These are phyloP conservation scores for Spinacia oleracea DNA, from an alignment of 179 eudicot genomes.

Conservation along the genomic window DNA sequence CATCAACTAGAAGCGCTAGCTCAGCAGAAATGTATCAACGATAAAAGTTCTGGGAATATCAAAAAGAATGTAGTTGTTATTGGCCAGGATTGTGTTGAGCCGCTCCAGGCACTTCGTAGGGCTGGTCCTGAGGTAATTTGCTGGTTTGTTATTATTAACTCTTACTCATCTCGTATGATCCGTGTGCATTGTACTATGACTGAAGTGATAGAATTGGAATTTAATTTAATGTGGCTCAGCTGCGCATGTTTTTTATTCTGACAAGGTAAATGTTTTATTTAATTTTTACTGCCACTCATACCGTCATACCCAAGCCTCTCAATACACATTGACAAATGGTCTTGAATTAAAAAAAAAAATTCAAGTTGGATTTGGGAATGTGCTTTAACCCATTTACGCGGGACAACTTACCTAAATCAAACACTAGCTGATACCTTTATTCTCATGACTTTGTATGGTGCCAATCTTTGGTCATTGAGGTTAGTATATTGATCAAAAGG, in stretches of 20 bases:
- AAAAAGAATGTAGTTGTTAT: conserved; percentile 57
- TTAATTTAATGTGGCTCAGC: background rate
- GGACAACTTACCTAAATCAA: background rate
- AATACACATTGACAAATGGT: too few species aligned
- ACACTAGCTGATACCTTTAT: background rate
- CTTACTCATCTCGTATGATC: background rate
- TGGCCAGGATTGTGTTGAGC: conserved; percentile 88
- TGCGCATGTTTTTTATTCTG: background rate
- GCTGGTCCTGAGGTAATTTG: conserved; percentile 73
- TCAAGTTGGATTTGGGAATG: background rate
- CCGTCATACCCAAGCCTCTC: too few species aligned
- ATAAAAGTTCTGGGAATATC: conserved; percentile 29
- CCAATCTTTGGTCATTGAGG: background rate
- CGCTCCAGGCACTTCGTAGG: conserved; percentile 81
- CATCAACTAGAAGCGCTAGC: conserved; percentile 75
- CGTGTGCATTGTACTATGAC: background rate
- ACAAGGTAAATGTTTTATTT: too few species aligned
- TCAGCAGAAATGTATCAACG: conserved; percentile 41
- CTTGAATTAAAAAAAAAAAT: background rate
- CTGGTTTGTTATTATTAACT: background rate
- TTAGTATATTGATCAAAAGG: conserved; percentile 5
- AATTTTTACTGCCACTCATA: too few species aligned
- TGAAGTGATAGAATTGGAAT: background rate
- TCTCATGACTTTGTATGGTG: background rate
- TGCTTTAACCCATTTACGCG: too few species aligned